phyloP scores from a whole-genome alignment of 768 basidiomycete species.

The Lactarius sanguifluus region DNA sequence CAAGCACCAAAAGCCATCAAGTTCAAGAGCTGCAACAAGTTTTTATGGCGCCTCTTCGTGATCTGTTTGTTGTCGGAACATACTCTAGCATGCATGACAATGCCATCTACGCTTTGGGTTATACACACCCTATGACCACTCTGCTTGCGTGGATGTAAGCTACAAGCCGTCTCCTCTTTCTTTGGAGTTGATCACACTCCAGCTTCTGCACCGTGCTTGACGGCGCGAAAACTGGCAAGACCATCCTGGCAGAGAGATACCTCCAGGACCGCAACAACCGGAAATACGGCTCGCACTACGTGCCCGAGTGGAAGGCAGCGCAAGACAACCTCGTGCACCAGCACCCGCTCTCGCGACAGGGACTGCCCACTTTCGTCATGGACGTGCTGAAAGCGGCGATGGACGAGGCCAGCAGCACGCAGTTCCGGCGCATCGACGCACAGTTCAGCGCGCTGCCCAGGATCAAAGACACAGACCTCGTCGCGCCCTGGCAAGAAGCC shows the following conservation, averaged over 20 bases:
- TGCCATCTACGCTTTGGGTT: conserved; percentile 54
- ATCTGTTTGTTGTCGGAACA: conserved; percentile 48
- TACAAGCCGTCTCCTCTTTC: not conserved
- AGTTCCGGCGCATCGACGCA: conserved; percentile 35
- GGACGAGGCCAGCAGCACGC: conserved; percentile 29
- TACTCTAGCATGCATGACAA: conserved; percentile 57
- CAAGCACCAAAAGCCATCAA: conserved; percentile 31
- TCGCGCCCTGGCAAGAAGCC: conserved; percentile 42
- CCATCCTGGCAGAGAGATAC: conserved; percentile 40
- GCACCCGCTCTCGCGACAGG: not conserved
- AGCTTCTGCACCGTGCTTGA: conserved; percentile 59
- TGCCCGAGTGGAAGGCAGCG: conserved; percentile 35
- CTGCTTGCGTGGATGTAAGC: conserved; percentile 55
- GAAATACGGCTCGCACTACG: conserved; percentile 31
- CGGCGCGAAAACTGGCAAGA: conserved; percentile 58
- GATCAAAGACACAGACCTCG: conserved; percentile 34
- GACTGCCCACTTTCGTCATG: conserved; percentile 11
- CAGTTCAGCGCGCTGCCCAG: conserved; percentile 30
- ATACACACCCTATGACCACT: conserved; percentile 47
- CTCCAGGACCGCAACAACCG: conserved; percentile 20
- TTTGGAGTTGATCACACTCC: not conserved
- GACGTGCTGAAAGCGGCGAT: conserved; percentile 30
- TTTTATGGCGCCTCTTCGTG: conserved; percentile 50
- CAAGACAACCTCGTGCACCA: conserved; percentile 1
- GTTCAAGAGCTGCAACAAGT: conserved; percentile 47